phyloP scores from a whole-genome alignment of 441 rosid species.

The Jatropha podagrica region DNA sequence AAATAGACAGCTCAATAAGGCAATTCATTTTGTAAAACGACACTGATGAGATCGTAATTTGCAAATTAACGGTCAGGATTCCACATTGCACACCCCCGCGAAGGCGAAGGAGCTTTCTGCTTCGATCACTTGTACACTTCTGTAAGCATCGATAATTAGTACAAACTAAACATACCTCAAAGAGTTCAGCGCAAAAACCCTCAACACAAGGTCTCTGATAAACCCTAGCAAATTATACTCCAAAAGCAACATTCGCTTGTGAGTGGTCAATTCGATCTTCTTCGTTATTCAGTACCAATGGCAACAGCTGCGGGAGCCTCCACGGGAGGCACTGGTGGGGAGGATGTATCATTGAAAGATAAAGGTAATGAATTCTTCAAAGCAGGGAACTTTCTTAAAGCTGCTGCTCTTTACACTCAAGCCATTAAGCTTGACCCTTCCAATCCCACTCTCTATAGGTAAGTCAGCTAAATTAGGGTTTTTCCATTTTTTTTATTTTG shows the following conservation, averaged over 20 bases:
- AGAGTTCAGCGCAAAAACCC: neutral
- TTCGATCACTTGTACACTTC: neutral
- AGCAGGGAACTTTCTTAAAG: constrained; percentile 93
- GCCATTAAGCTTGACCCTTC: constrained; percentile 95
- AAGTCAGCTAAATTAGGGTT: neutral
- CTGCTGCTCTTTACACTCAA: constrained; percentile 96
- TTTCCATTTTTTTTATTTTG: neutral
- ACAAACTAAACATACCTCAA: neutral
- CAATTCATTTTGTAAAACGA: neutral
- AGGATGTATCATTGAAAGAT: constrained; percentile 64
- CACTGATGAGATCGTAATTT: neutral
- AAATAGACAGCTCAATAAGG: too few species aligned
- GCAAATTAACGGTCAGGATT: constrained; percentile 7
- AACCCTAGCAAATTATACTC: constrained; percentile 25
- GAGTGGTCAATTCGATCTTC: neutral
- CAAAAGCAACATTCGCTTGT: neutral
- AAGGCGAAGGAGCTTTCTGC: neutral
- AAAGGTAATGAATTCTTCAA: constrained; percentile 94
- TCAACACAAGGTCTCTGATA: neutral
- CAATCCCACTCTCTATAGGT: constrained; percentile 90
- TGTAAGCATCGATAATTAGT: neutral
- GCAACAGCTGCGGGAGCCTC: constrained; percentile 38
- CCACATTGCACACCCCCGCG: constrained; percentile 3
- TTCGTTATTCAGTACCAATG: constrained; percentile 25
- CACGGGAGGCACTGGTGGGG: constrained; percentile 34